Conservation (phyloP, 169 alveolate species). For the Plasmodium vinckei region DNA sequence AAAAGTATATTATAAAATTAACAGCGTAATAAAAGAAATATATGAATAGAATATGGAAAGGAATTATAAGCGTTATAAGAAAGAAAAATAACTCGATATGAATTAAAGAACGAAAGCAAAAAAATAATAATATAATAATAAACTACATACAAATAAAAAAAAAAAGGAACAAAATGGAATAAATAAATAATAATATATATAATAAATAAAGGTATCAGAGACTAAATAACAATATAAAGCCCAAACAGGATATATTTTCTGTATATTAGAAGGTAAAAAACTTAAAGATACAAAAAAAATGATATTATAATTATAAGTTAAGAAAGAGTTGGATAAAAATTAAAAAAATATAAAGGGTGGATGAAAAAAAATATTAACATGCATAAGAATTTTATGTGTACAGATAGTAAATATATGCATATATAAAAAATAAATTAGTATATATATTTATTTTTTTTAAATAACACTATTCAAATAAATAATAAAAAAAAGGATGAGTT, state of each 20-base stretch:
- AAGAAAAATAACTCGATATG: neutral
- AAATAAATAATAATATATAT: neutral
- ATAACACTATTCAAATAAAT: slow-evolving; percentile 25
- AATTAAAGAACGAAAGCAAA: neutral
- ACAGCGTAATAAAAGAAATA: neutral
- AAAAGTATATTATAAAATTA: too few species aligned
- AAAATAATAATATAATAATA: neutral
- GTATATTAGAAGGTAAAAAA: slow-evolving; percentile 22
- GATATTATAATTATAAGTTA: neutral
- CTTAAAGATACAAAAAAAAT: slow-evolving; percentile 71
- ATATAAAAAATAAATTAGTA: neutral
- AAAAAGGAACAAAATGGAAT: slow-evolving; percentile 5
- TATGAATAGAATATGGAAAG: neutral
- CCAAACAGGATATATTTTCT: slow-evolving; percentile 41
- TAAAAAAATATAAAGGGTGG: slow-evolving; percentile 10
- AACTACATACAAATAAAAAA: slow-evolving; percentile 1
- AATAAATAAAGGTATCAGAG: neutral
- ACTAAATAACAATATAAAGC: slow-evolving; percentile 55
- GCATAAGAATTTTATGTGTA: neutral
- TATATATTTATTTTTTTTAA: neutral
- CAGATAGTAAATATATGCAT: neutral
- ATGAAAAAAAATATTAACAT: neutral
- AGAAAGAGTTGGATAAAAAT: neutral
- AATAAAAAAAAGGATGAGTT: slow-evolving; percentile 24
- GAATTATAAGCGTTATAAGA: neutral